Base-by-base conservation (phyloP, 73 alveolate genomes). In the Breviolum minutum region DNA sequence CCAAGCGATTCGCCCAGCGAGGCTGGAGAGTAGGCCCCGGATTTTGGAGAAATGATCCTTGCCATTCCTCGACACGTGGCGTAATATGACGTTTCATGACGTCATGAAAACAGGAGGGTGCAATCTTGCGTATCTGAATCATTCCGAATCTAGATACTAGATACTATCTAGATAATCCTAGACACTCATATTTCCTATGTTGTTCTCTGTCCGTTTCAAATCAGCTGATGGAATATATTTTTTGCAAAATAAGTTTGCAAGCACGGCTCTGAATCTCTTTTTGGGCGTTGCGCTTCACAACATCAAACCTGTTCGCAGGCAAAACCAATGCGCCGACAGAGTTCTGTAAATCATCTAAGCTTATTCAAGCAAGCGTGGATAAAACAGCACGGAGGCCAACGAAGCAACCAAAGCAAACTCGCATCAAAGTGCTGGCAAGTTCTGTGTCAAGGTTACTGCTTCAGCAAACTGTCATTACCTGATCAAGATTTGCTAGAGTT, bases 231-330 rank as follows among this genome's bases (percentile, higher is more conserved):
- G 54, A 40, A 17, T 77, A 54, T 10, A 7, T 54, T 77, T 54
- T 77, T 8, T 27, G n/a, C 63, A 26, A 29, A 73, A 73, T 73
- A 27, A 0, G 54, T 6, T 13, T 29, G 80, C 95, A 61, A 29
- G 68, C 82, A 22, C 26, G 63, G 63, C 82, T 87, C 95, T 79
- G 87, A 11, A 88, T 64, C 71, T 88, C 95, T 54, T 88, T 68
- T 84, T 48, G 22, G 66, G 95, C 95, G 63, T 66, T 66, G 22
- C 95, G 95, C 95, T 88, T 88, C 85, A 88, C 95, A 82, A 88
- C 95, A 54, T 88, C 95, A 54, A 64, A 88, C 95, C 95, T 88
- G 60, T 54, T 16, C n/a, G 66, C 66, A n/a, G 8, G 89, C 63
- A 24, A 68, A 17, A 4, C 77, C n/a, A 22, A 22, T 14, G 77